phyloP scores from a whole-genome alignment of 2,329 filamentous ascomycete genomes.

The Cryphonectria japonica region DNA sequence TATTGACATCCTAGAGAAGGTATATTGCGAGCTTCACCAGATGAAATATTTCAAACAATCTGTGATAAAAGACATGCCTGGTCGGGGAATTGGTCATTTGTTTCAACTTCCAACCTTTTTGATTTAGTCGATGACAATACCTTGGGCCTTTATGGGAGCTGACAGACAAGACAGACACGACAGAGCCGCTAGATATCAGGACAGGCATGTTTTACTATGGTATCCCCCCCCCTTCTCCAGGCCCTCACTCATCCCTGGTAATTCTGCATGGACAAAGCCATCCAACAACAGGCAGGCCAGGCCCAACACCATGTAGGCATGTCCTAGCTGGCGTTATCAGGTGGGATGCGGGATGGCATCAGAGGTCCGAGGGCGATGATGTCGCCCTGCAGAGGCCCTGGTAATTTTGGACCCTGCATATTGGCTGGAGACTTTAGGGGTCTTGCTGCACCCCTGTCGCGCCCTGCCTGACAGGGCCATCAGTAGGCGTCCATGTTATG shows the following conservation, averaged over 20 bases:
- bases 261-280: neutral
- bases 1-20: no score
- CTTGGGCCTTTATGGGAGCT: neutral
- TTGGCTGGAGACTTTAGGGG: conserved; percentile 29
- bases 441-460: conserved; percentile 18
- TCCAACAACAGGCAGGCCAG: neutral
- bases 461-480: conserved; percentile 1
- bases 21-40: no score
- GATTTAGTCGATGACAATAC: neutral
- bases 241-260: neutral
- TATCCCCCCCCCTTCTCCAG: no score
- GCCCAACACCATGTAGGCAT: neutral
- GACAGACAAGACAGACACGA: neutral
- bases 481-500: conserved; percentile 24
- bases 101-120: no score
- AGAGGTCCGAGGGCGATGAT: conserved; percentile 23
- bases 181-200: neutral
- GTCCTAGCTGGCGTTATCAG: conserved; percentile 23
- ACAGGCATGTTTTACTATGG: neutral
- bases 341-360: conserved; percentile 16
- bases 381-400: conserved; percentile 23
- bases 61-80: neutral
- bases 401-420: conserved; percentile 31
- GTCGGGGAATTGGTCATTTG: neutral
- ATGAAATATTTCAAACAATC: no score